Base-by-base conservation (phyloP, 2,329 filamentous ascomycete genomes). In the Colletotrichum tamarilloi region DNA sequence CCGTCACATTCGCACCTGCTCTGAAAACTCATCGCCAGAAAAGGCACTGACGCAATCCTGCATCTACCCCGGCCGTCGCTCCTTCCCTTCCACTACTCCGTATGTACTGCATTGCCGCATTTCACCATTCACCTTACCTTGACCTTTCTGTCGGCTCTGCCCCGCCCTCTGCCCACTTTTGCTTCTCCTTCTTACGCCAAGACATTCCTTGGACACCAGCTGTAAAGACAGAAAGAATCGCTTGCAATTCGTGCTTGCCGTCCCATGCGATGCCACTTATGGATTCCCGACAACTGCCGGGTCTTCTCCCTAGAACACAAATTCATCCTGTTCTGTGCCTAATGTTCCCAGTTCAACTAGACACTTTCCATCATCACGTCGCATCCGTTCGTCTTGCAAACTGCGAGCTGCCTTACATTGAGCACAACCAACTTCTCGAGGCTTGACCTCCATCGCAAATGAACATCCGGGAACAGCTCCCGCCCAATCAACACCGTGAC, bases 41-140 rank as follows among this genome's bases (percentile, higher is more conserved):
- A 59, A 56, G 67, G 63, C 55, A 69, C 66, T 72, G 70, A 72
- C 70, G 70, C 35, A 69, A 72, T 72, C 38, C 58, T 56, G 70
- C 70, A 72, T 72, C 70, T 38, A 63, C 69, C 24, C 65, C 58
- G 60, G 60, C 69, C 58, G 52, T 30, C 42, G 11, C 5, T 49
- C 38, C 14, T 42, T 16, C 16, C 14, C 14, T 16, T 16, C 14
- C 4, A 35, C 32, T 35, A 35, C 32, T 35, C 42, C 8, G 42
- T 19, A 49, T 4, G 42, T 19, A 49, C 19, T 49, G 42, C 14
- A 26, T 26, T 67, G 22, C 46, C 63, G 63, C 32, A 35, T 52
- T 64, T 26, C 35, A 28, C 26, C 64, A 62, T 26, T 35, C 24
- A 22, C 22, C 32, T 35, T 32, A 42, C 62, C 4, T 9, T 64